These are phyloP conservation scores for Rubia occidens DNA, from an alignment of 305 asterid genomes.

Conservation along the genomic window DNA sequence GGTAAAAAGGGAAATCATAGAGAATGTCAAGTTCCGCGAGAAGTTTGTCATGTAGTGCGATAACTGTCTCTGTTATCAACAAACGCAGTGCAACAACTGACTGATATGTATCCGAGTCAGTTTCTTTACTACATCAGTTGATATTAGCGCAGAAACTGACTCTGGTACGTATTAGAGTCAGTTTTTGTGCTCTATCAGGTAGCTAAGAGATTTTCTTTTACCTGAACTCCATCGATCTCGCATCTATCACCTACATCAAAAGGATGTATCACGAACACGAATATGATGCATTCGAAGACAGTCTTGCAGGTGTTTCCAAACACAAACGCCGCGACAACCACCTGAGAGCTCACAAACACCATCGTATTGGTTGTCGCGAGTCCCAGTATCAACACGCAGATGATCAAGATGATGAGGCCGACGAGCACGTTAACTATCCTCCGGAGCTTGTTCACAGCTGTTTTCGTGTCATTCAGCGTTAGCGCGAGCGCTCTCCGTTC, in stretches of 20 bases:
- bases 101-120: too few relatives aligned
- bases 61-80: too few relatives aligned
- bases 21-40: too few relatives aligned
- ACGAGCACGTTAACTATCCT: constrained; percentile 52
- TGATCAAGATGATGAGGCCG: constrained; percentile 35
- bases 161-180: not conserved
- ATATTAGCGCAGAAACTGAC: too few relatives aligned
- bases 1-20: not conserved
- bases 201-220: constrained; percentile 14
- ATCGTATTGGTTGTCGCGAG: constrained; percentile 60
- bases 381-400: constrained; percentile 48
- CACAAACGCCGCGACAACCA: constrained; percentile 76
- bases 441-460: constrained; percentile 80
- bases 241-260: constrained; percentile 68
- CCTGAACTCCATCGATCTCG: constrained; percentile 85
- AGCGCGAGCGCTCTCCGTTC: constrained; percentile 86
- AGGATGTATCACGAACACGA: constrained; percentile 21
- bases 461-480: constrained; percentile 84
- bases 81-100: too few relatives aligned
- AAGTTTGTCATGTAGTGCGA: too few relatives aligned
- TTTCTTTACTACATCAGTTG: too few relatives aligned
- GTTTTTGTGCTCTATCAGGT: not conserved
- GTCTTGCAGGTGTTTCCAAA: constrained; percentile 92
- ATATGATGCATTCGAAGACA: constrained; percentile 22
- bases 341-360: constrained; percentile 80